Percentiles rank a stretch among this genome's conserved stretches.
Conservation (phyloP, 352 stramenopile species). For the Phytophthora ohioensis region DNA sequence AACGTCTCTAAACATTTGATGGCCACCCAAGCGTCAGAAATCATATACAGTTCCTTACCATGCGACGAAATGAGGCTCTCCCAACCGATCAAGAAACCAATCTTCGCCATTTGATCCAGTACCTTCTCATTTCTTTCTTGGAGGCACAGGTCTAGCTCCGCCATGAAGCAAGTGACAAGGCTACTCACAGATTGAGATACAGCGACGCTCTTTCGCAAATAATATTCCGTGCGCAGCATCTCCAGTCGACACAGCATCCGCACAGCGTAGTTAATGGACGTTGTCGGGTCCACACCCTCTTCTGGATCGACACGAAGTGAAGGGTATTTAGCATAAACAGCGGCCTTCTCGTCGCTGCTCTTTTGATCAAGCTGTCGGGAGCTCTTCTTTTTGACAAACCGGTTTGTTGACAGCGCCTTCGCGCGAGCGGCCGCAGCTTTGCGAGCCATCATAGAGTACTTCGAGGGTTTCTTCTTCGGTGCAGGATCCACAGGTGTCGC, state of each 20-base stretch:
- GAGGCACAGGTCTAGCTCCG: constrained; percentile 79
- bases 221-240: constrained; percentile 84
- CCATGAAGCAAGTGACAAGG: constrained; percentile 83
- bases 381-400: constrained; percentile 55
- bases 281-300: constrained; percentile 59
- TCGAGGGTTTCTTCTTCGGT: constrained; percentile 46
- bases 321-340: constrained; percentile 68
- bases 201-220: constrained; percentile 83
- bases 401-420: constrained; percentile 54
- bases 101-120: constrained; percentile 70
- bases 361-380: constrained; percentile 49
- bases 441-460: constrained; percentile 70
- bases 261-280: constrained; percentile 68
- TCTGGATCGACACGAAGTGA: constrained; percentile 70
- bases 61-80: constrained; percentile 96
- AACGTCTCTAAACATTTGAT: constrained; percentile 91
- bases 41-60: constrained; percentile 96
- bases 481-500: constrained; percentile 21
- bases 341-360: constrained; percentile 50
- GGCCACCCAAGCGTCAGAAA: constrained; percentile 91
- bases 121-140: constrained; percentile 66
- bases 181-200: constrained; percentile 87
- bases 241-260: constrained; percentile 72
- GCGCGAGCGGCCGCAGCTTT: constrained; percentile 68
- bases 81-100: constrained; percentile 94